These are phyloP conservation scores for Aureobasidium vineae DNA, from an alignment of 2,329 filamentous ascomycete species.

Conservation along the genomic window DNA sequence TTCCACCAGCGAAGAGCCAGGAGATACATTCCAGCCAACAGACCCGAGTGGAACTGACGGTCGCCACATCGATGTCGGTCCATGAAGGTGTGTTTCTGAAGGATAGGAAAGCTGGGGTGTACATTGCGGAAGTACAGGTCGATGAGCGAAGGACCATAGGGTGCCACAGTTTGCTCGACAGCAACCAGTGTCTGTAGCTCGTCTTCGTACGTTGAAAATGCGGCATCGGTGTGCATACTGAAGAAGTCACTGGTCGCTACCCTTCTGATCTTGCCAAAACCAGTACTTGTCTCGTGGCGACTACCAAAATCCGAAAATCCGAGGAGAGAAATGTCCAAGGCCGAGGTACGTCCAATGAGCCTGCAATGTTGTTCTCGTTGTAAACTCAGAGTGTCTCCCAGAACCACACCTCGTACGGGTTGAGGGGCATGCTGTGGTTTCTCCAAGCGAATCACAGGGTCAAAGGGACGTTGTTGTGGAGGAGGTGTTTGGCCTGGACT, in stretches of 20 bases:
- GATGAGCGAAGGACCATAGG: constrained; percentile 73
- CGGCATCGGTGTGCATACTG: constrained; percentile 72
- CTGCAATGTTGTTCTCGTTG: constrained; percentile 77
- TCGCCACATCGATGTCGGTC: constrained; percentile 73
- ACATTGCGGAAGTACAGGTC: constrained; percentile 79
- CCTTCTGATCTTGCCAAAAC: constrained; percentile 63
- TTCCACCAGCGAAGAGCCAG: constrained; percentile 88
- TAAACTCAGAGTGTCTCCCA: constrained; percentile 61
- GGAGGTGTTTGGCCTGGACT: constrained; percentile 24
- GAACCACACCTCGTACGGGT: constrained; percentile 22
- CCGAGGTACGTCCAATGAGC: constrained; percentile 78
- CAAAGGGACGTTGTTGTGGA: constrained; percentile 2
- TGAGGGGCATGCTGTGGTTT: constrained; percentile 26
- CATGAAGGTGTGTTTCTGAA: constrained; percentile 76
- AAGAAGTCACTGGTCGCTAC: constrained; percentile 78
- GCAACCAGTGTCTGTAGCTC: constrained; percentile 65
- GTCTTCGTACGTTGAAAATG: constrained; percentile 69
- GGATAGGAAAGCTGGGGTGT: constrained; percentile 77
- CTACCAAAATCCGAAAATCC: constrained; percentile 77
- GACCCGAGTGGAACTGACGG: constrained; percentile 70
- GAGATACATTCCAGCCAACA: constrained; percentile 79
- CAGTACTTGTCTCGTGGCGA: constrained; percentile 73
- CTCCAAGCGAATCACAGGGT: constrained; percentile 23
- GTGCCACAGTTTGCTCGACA: constrained; percentile 72
- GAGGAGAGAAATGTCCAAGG: constrained; percentile 80